Base-by-base conservation (phyloP, 805 yeast genomes). In the Yarrowia sp. region DNA sequence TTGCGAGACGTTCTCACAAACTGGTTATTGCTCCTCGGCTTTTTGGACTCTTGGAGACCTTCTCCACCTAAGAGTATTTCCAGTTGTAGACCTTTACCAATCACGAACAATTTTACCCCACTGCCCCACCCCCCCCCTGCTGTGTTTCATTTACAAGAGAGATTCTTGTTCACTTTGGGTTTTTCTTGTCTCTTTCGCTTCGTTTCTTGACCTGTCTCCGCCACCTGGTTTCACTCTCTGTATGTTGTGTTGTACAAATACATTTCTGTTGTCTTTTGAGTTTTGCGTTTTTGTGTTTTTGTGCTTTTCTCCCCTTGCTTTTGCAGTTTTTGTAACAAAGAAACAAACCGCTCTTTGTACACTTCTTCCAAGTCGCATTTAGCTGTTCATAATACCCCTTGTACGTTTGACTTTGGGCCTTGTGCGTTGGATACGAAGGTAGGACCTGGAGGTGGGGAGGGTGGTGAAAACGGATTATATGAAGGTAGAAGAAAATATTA, bases 341-440 rank as follows among this genome's bases (percentile, higher is more conserved):
- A 22, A 22, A 35, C 24, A 54, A 33, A 48, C 54, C 54, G 54
- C 54, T 35, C 64, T 51, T 51, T 33, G 43, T 51, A 16, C 43
- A 17, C 58, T 21, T 33, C 30, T 19, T 28, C n/a, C 52, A 12
- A 19, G 35, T 32, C 38, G 26, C 21, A 24, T 30, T 41, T 41
- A 58, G 21, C 44, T 61, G 33, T 61, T 61, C 56, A 48, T 61
- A 46, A 36, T 36, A 26, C 61, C 61, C 61, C 61, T 38, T 54
- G 44, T 54, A 35, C 40, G 46, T 54, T 38, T 54, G 44, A 36
- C 41, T 38, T 54, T 26, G 61, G 44, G 44, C 46, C 61, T 38
- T 26, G 61, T 54, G 61, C 61, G 61, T 54, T 54, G 61, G 61
- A 54, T 54, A 54, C 61, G 61, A 51, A 48, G 38, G 59, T 51